Conservation (phyloP, 805 yeast genomes). For the Saturnispora zaruensis region DNA sequence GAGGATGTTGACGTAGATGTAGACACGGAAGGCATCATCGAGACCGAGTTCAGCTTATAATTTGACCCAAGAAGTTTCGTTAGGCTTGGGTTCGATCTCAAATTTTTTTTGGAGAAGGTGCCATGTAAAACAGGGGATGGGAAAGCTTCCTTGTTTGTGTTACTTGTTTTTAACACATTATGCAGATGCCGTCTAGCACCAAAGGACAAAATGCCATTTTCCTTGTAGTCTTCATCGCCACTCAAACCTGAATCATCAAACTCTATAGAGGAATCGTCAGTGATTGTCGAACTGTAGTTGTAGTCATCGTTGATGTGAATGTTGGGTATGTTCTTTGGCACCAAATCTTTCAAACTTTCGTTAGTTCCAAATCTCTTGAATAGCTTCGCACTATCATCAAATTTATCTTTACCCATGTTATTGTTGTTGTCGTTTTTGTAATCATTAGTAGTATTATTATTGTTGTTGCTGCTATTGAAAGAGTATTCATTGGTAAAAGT, state of each 20-base stretch:
- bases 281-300: background rate
- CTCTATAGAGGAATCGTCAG: conserved; percentile 2
- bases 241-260: background rate
- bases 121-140: conserved; percentile 14
- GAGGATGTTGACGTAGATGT: background rate
- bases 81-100: conserved; percentile 11
- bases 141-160: background rate
- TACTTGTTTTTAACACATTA: background rate
- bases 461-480: background rate
- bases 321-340: conserved; percentile 1
- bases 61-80: background rate
- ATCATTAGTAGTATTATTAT: background rate
- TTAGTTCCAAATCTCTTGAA: conserved; percentile 7
- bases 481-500: background rate
- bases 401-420: background rate
- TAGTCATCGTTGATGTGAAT: background rate
- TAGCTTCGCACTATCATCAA: conserved; percentile 4
- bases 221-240: conserved; percentile 4
- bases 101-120: conserved; percentile 13
- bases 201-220: conserved; percentile 12
- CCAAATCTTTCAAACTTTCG: conserved; percentile 7
- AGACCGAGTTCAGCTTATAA: background rate
- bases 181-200: conserved; percentile 8
- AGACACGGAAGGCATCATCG: background rate
- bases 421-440: background rate